Conservation (phyloP, 164 flowering plant species). For the Tinospora cordifolia region DNA sequence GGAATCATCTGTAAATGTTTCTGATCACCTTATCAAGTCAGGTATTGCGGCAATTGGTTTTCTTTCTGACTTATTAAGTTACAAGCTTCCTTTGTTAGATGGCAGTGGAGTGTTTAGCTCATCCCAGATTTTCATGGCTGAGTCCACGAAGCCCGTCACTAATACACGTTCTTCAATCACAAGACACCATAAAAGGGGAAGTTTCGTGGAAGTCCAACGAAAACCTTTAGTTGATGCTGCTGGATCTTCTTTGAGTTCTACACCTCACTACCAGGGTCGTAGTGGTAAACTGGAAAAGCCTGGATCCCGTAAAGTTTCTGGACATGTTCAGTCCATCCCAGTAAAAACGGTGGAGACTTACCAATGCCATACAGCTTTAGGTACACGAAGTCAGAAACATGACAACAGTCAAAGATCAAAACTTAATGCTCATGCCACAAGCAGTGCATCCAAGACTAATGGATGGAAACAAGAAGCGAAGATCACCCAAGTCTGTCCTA, state of each 20-base stretch:
- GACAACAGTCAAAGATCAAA: conserved; percentile 34
- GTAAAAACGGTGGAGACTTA: conserved; percentile 27
- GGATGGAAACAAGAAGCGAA: conserved; percentile 29
- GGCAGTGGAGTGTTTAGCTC: conserved; percentile 30
- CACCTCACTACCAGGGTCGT: conserved; percentile 22
- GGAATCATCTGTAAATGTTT: conserved; percentile 30
- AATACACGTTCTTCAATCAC: conserved; percentile 34
- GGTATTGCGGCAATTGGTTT: conserved; percentile 68
- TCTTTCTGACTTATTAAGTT: conserved; percentile 53
- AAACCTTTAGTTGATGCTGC: conserved; percentile 30
- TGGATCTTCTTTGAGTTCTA: conserved; percentile 22
- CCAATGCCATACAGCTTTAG: conserved; percentile 19
- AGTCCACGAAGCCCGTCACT: conserved; percentile 33
- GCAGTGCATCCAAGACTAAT: conserved; percentile 23
- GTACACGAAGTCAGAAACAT: conserved; percentile 27
- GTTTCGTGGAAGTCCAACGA: conserved; percentile 23
- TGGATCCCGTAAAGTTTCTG: conserved; percentile 20
- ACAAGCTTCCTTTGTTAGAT: conserved; percentile 45
- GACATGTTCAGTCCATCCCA: conserved; percentile 21
- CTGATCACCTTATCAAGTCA: conserved; percentile 61
- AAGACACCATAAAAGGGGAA: conserved; percentile 38
- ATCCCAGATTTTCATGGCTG: conserved; percentile 42
- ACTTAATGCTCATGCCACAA: conserved; percentile 22
- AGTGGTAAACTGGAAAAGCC: conserved; percentile 32
- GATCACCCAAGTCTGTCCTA: conserved; percentile 8